phyloP scores from a whole-genome alignment of 345 rosid species.

The Mangifera indica region DNA sequence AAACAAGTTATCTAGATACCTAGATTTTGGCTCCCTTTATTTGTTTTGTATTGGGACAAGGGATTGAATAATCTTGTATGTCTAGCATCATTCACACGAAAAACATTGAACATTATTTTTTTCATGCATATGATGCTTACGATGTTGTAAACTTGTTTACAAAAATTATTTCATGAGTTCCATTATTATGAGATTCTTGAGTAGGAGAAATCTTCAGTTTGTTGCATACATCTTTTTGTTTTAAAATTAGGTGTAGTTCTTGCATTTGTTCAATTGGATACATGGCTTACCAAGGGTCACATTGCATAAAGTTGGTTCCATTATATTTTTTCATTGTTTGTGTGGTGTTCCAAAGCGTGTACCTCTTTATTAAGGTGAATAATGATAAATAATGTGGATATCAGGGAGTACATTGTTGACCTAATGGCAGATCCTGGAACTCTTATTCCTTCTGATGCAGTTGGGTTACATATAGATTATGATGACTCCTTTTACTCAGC shows the following conservation, averaged over 20 bases:
- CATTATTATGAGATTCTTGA: not conserved
- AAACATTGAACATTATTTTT: not conserved
- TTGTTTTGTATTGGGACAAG: not conserved
- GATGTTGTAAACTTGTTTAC: not conserved
- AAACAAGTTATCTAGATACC: conserved; percentile 9
- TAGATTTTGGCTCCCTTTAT: conserved; percentile 14
- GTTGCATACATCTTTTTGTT: not conserved
- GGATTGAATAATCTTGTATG: too few species aligned
- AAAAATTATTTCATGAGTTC: not conserved
- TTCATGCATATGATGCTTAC: not conserved
- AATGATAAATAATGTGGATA: conserved; percentile 34
- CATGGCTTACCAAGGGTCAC: not conserved
- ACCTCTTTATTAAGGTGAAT: conserved; percentile 21
- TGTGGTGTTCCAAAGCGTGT: conserved; percentile 11
- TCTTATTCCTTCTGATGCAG: conserved; percentile 86
- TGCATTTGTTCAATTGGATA: conserved; percentile 3
- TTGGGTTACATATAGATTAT: conserved; percentile 61
- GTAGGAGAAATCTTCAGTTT: not conserved
- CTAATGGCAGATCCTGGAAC: conserved; percentile 97
- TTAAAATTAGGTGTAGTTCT: not conserved
- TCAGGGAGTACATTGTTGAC: conserved; percentile 97
- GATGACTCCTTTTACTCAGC: conserved; percentile 62
- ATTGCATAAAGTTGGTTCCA: not conserved
- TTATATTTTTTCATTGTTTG: not conserved
- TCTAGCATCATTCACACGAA: too few species aligned